These are phyloP conservation scores for Bretschneidera sinensis DNA, from an alignment of 345 rosid species.

Conservation along the genomic window DNA sequence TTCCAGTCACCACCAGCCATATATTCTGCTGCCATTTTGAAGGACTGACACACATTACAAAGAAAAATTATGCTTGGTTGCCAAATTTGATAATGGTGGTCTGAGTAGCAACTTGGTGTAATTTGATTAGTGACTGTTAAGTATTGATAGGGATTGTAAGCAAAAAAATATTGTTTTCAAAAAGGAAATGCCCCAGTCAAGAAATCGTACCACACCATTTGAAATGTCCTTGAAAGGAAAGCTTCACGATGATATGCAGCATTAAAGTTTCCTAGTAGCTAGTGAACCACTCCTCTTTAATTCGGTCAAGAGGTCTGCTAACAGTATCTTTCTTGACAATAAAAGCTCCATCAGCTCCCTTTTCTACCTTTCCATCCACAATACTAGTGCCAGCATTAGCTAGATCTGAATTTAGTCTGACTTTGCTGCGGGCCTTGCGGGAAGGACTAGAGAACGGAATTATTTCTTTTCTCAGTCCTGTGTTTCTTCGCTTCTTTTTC, in stretches of 20 bases:
- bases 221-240: neutral
- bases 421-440: constrained; percentile 24
- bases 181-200: neutral
- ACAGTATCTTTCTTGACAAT: constrained; percentile 4
- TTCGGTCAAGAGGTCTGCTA: constrained; percentile 6
- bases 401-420: constrained; percentile 14
- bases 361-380: constrained; percentile 13
- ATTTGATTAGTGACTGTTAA: too few species aligned
- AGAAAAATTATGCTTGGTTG: neutral
- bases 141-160: neutral
- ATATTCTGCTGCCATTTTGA: too few species aligned
- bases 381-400: constrained; percentile 8
- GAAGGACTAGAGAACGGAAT: constrained; percentile 27
- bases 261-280: too few species aligned
- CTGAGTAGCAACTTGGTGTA: too few species aligned
- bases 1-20: neutral
- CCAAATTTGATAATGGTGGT: too few species aligned
- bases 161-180: neutral
- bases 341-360: constrained; percentile 4
- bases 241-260: neutral
- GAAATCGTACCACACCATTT: neutral
- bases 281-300: constrained; percentile 8
- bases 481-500: constrained; percentile 31
- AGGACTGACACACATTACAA: neutral
- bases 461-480: constrained; percentile 19